Base-by-base conservation (phyloP, 176 grass and related monocot species). In the Oryza australiensis region DNA sequence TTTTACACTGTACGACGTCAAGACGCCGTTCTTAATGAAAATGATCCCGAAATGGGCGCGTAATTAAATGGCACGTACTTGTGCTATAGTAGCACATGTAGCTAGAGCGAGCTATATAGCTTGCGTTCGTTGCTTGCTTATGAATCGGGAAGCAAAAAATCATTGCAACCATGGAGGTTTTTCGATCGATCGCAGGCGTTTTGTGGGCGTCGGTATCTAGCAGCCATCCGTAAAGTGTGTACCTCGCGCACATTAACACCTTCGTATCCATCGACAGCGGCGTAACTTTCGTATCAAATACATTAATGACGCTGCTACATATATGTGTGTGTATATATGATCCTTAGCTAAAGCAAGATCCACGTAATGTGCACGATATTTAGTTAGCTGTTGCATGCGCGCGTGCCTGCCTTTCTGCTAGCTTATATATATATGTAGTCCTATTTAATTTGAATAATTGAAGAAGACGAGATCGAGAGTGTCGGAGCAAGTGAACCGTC, bases 281-380 rank as follows among this genome's bases (percentile, higher is more conserved):
- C 64, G 5, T 48, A 80, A 84, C 79, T 80, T 69, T 40, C 76
- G 63, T 63, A 66, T 80, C 75, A 63, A 49, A 75, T 20, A 41
- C 65, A 75, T 87, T 77, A 87, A 82, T 82, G 22, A 53, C 64
- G 20, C 37, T 42, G 46, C 62, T 8, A n/a, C 26, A 62, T 20
- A 41, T 14, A 49, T 68, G 70, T n/a, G n/a, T n/a, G n/a, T n/a
- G n/a, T n/a, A n/a, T n/a, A n/a, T 14, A 49, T 68, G 70, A 68
- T 32, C 63, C 64, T 75, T 23, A 42, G 63, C 65, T 75, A 79
- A 84, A 84, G 63, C 38, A 88, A 84, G 70, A 88, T 88, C 81
- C 27, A 51, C 20, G 38, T 32, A 27, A 64, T 64, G 66, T 64
- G 75, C 51, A 71, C 27, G 62, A 89, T 51, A 59, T n/a, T 59